Base-by-base conservation (phyloP, 345 rosid genomes). In the Toxicodendron radicans region DNA sequence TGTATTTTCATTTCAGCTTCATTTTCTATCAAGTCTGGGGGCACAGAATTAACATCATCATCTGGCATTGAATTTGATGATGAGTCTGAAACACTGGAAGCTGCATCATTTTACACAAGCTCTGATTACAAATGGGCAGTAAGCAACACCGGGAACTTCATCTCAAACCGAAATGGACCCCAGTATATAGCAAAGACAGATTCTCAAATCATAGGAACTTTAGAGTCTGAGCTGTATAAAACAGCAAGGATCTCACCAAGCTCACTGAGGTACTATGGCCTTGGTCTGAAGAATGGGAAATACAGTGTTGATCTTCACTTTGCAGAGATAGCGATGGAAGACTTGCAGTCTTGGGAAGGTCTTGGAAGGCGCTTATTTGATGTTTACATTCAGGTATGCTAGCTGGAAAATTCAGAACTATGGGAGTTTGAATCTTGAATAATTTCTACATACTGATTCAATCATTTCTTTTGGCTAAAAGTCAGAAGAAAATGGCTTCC, bases 1-100 rank as follows among this genome's bases (percentile, higher is more conserved):
- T 32, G 21, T 59, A n/a, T 9, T 58, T 30, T 11, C 58, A n/a
- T 35, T 75, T 78, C 86, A 86, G 88, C 87, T 75, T 81, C 90
- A 41, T 83, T 88, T 75, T 75, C 88, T 20, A 66, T 88, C 83
- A 84, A 86, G 56, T 83, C 86, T 43, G 92, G 92, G 61, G 92
- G 90, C 62, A 76, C 79, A 18, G 69, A 75, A 32, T 79, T 78
- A 72, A 74, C 71, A 35, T 83, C 92, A 43, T 80, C 88, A 45
- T 79, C 88, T 0, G 84, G 85, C 13, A 64, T 80, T 23, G 69
- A 73, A 66, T 86, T 75, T 14, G 78, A 84, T n/a, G 82, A 80
- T 2, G 92, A 88, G 68, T 78, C 83, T 3, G 83, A 83, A 63
- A 18, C 10, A 17, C 74, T 88, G 7, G 72, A 75, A 75, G 75